Base-by-base conservation (phyloP, 2,329 filamentous ascomycete species). In the Atkinsonella texensis region DNA sequence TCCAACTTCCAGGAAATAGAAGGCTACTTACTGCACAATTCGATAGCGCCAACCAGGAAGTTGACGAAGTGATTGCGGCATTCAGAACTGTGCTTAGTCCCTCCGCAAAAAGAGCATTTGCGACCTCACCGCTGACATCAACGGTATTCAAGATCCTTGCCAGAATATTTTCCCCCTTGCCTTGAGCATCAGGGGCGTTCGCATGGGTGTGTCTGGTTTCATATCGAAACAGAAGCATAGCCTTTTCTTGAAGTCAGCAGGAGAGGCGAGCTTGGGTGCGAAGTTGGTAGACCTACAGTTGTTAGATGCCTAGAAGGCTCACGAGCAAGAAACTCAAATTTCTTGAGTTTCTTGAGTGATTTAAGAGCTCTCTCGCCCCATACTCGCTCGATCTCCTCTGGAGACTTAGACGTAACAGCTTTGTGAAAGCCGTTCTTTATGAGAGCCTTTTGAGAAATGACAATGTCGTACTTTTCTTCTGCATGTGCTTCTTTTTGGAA, bases 21-120 rank as follows among this genome's bases (percentile, higher is more conserved):
- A 12, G n/a, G 41, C 17, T 42, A 56, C 60, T 49, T 48, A 64
- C 63, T 31, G 61, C 56, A 2, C 58, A 61, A 4, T 48, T 52
- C 7, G 56, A 54, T 4, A 68, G 20, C 1, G 58, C 50, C 3
- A 46, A 39, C 59, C 63, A 68, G 5, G 56, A 48, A 4, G 52
- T 12, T 2, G 55, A 58, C 17, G 57, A 59, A 3, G 59, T 53
- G 2, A 57, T 39, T 0, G 63, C 60, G 5, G 64, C 35, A 1
- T 54, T 54, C 4, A 62, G 49, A 0, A 63, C 53, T 2, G 58
- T 41, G 11, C 53, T 56, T 48, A 60, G 56, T 0, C 66, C 66
- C 1, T 59, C 20, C 1, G 52, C 53, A 1, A 62, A 62, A 17
- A 63, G 15, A 4, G 20, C 12, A 3, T 55, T 42, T 11, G 56